Evolutionary conservation across 163 green algal genomes (phyloP).

Genomic region (Coccomyxa subellipsoidea): DNA sequence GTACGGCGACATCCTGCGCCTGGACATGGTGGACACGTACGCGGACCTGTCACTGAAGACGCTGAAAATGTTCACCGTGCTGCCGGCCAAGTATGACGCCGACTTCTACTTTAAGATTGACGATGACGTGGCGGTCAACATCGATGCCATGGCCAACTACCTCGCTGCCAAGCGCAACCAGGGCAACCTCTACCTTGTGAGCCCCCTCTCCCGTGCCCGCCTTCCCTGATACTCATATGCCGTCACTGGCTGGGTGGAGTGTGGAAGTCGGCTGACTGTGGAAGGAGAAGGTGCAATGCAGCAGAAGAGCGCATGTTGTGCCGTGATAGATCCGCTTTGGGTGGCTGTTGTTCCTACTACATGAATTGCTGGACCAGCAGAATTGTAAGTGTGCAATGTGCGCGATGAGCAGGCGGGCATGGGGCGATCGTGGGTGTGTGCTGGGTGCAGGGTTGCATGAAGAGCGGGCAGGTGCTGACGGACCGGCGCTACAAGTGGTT

Average conservation of each 20-base stretch:
- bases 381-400: neutral
- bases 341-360: no score
- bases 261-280: no score
- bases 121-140: constrained; percentile 60
- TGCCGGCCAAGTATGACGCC: constrained; percentile 42
- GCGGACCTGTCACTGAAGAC: constrained; percentile 53
- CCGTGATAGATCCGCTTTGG: no score
- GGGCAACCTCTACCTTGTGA: constrained; percentile 64
- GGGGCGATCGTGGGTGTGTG: neutral
- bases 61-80: constrained; percentile 41
- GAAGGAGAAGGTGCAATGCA: no score
- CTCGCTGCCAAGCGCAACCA: constrained; percentile 36
- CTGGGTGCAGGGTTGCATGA: constrained; percentile 63
- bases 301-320: no score
- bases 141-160: constrained; percentile 45
- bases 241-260: no score
- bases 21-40: constrained; percentile 55
- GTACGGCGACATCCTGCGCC: constrained; percentile 49
- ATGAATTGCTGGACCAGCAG: neutral
- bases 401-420: neutral
- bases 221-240: no score
- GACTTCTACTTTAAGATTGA: constrained; percentile 69
- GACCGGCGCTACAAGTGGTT: constrained; percentile 55
- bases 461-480: constrained; percentile 57
- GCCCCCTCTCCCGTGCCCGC: no score